Conservation (phyloP, 2,329 filamentous ascomycete species). For the Aspergillus sp. region DNA sequence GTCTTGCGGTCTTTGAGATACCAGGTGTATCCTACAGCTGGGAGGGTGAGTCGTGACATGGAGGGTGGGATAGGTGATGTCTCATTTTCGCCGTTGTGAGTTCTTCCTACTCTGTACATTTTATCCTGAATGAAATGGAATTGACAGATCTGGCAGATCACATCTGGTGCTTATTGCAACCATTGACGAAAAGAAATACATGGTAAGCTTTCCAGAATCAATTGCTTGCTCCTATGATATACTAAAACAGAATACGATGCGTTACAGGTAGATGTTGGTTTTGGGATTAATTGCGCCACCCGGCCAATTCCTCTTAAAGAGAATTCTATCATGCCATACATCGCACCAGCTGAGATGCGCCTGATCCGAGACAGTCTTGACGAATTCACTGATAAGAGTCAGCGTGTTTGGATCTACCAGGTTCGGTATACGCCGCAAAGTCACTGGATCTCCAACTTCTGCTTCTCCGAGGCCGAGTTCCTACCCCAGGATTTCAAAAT, state of each 20-base stretch:
- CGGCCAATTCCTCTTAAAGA: constrained; percentile 50
- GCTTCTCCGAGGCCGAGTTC: constrained; percentile 61
- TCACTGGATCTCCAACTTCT: constrained; percentile 57
- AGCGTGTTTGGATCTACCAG: constrained; percentile 59
- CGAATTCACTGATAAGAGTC: constrained; percentile 36
- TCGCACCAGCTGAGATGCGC: constrained; percentile 52
- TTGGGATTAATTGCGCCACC: constrained; percentile 57
- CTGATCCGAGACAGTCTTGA: constrained; percentile 45
- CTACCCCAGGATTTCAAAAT: constrained; percentile 54
- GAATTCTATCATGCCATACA: constrained; percentile 31
- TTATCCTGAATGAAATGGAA: not conserved
- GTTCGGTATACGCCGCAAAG: constrained; percentile 44
- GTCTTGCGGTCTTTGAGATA: constrained; percentile 49
- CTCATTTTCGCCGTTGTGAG: constrained; percentile 45
- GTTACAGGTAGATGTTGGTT: constrained; percentile 52
- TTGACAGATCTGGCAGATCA: constrained; percentile 20
- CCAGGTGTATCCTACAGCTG: constrained; percentile 50
- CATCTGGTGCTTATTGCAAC: constrained; percentile 59
- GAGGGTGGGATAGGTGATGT: constrained; percentile 10
- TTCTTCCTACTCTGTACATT: not conserved
- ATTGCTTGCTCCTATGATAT: not conserved
- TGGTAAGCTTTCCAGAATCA: constrained; percentile 17
- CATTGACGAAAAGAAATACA: constrained; percentile 42
- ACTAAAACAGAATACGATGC: constrained; percentile 26
- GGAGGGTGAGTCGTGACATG: constrained; percentile 28